Evolutionary conservation across 805 yeast genomes (phyloP).

Genomic region (Kregervanrija delftensis): DNA sequence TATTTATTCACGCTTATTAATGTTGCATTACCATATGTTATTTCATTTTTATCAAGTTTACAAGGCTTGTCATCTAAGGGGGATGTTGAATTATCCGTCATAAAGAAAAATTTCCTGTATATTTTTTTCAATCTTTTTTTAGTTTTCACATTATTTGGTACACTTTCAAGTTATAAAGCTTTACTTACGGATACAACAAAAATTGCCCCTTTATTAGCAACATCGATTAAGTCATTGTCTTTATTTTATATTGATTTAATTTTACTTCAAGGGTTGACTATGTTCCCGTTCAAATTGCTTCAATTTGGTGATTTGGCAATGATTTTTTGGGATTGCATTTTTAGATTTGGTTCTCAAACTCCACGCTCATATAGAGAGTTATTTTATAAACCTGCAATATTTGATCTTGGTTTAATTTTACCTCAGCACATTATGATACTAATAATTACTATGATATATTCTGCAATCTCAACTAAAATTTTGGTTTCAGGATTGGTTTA

Average conservation of each 20-base stretch:
- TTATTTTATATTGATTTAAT: slow-evolving; percentile 55
- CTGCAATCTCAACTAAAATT: slow-evolving; percentile 55
- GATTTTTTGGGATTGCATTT: slow-evolving; percentile 35
- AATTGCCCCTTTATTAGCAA: slow-evolving; percentile 49
- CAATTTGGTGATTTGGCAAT: slow-evolving; percentile 49
- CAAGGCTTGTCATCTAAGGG: slow-evolving; percentile 54
- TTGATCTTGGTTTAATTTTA: slow-evolving; percentile 53
- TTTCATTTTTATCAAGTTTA: slow-evolving; percentile 39
- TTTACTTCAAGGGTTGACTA: slow-evolving; percentile 61
- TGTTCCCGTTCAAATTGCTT: slow-evolving; percentile 51
- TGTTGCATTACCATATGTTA: slow-evolving; percentile 47
- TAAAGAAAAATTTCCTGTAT: slow-evolving; percentile 53
- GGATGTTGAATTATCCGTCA: slow-evolving; percentile 50
- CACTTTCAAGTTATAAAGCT: slow-evolving; percentile 53
- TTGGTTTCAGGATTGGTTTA: slow-evolving; percentile 52
- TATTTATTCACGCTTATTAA: slow-evolving; percentile 50
- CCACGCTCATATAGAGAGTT: slow-evolving; percentile 46
- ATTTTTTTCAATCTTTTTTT: slow-evolving; percentile 55
- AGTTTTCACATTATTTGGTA: slow-evolving; percentile 57
- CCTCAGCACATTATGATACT: slow-evolving; percentile 58
- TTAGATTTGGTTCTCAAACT: slow-evolving; percentile 33
- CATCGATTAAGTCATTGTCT: slow-evolving; percentile 44
- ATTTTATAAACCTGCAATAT: slow-evolving; percentile 51
- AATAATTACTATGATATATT: slow-evolving; percentile 51
- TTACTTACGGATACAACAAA: slow-evolving; percentile 51